Conservation (phyloP, 2,329 filamentous ascomycete species). For the Hypoxylon sp. region DNA sequence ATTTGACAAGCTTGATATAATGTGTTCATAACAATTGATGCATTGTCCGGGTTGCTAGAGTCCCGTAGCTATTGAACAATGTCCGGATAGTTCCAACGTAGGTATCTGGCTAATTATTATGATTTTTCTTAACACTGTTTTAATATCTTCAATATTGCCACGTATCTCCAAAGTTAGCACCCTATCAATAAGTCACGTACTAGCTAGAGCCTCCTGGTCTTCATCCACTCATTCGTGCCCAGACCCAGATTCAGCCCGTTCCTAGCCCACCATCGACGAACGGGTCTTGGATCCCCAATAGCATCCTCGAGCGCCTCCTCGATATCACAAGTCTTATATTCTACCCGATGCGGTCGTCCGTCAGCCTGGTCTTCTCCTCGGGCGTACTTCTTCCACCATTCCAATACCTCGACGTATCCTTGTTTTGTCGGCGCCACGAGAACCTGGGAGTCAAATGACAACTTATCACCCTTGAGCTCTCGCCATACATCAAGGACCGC, state of each 20-base stretch:
- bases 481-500: constrained; percentile 88
- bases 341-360: constrained; percentile 77
- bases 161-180: background rate
- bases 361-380: constrained; percentile 66
- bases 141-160: background rate
- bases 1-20: background rate
- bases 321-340: constrained; percentile 96
- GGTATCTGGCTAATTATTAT: background rate
- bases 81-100: background rate
- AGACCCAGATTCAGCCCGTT: constrained; percentile 87
- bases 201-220: constrained; percentile 76
- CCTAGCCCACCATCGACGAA: constrained; percentile 88
- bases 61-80: background rate
- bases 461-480: constrained; percentile 75
- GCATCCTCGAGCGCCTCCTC: constrained; percentile 95
- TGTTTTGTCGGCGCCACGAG: constrained; percentile 90
- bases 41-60: background rate
- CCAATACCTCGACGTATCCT: constrained; percentile 85
- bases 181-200: background rate
- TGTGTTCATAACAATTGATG: background rate
- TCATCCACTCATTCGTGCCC: constrained; percentile 91
- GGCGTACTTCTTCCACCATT: constrained; percentile 89
- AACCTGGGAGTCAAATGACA: constrained; percentile 87
- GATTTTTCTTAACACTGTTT: background rate
- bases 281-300: constrained; percentile 78